Evolutionary conservation across 495 filamentous ascomycete species (phyloP).

Genomic region (Neurospora sp.): DNA sequence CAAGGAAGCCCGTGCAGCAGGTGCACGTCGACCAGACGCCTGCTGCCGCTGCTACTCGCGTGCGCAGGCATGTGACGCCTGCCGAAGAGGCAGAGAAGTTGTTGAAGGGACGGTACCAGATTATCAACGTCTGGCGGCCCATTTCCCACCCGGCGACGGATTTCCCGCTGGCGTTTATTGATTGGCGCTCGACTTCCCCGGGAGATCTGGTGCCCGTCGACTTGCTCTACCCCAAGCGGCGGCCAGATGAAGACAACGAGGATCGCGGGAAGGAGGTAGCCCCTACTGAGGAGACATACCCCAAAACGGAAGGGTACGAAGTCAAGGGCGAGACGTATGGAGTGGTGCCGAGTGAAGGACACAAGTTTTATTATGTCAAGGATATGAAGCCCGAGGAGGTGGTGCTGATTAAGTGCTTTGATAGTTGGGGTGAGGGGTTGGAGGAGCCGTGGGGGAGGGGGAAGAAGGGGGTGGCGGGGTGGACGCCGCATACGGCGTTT

Average conservation of each 20-base stretch:
- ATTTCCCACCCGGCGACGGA: conserved; percentile 55
- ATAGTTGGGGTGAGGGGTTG: conserved; percentile 49
- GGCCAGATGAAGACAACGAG: conserved; percentile 18
- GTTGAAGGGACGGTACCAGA: conserved; percentile 53
- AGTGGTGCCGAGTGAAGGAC: conserved; percentile 46
- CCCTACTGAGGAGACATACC: conserved; percentile 12
- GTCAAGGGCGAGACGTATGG: conserved; percentile 56
- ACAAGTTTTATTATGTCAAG: conserved; percentile 71
- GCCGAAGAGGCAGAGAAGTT: conserved; percentile 45
- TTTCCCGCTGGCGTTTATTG: conserved; percentile 60
- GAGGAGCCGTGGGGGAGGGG: conserved; percentile 25
- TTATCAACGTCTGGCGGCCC: conserved; percentile 83
- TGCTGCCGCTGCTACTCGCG: conserved; percentile 49
- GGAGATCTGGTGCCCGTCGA: conserved; percentile 58
- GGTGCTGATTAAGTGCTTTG: conserved; percentile 75
- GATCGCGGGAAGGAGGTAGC: conserved; percentile 29
- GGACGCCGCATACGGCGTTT: conserved; percentile 82
- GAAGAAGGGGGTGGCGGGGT: conserved; percentile 39
- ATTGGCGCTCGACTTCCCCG: conserved; percentile 48
- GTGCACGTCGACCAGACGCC: conserved; percentile 81
- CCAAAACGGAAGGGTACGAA: conserved; percentile 32
- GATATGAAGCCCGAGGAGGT: conserved; percentile 70
- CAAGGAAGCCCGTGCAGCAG: conserved; percentile 54
- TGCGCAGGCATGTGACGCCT: conserved; percentile 48
- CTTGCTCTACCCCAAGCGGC: conserved; percentile 63